Conservation (phyloP, 2,329 filamentous ascomycete genomes). For the Elsinoe ampelina region DNA sequence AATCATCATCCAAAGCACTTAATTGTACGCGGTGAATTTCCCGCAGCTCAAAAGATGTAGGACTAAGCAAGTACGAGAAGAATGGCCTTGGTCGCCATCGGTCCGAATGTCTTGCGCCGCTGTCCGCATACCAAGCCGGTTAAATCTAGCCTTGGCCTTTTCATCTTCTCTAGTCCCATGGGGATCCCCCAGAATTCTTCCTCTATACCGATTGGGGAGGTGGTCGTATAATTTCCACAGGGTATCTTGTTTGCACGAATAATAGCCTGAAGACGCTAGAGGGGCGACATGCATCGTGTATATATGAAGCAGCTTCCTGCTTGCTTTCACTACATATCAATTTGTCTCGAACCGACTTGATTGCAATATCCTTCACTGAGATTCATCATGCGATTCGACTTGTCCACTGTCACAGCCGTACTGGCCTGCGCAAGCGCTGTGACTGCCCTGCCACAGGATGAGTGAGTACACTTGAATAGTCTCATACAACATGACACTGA, state of each 20-base stretch:
- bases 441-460: not conserved
- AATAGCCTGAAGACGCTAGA: not conserved
- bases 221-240: not conserved
- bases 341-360: not conserved
- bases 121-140: not conserved
- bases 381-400: not conserved
- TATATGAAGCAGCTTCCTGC: not conserved
- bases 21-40: too few species aligned
- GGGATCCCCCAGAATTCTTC: not conserved
- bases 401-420: not conserved
- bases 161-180: not conserved
- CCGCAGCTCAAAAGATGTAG: too few species aligned
- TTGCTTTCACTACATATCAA: too few species aligned
- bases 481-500: not conserved
- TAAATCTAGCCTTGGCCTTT: slow-evolving; percentile 4
- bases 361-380: not conserved
- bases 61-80: too few species aligned
- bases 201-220: not conserved
- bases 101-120: too few species aligned
- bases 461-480: not conserved
- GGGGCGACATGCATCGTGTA: not conserved
- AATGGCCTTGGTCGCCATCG: too few species aligned
- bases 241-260: not conserved
- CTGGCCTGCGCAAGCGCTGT: not conserved
- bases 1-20: too few species aligned